Evolutionary conservation across 495 filamentous ascomycete species (phyloP).

Genomic region (Trichoderma orchidacearum): DNA sequence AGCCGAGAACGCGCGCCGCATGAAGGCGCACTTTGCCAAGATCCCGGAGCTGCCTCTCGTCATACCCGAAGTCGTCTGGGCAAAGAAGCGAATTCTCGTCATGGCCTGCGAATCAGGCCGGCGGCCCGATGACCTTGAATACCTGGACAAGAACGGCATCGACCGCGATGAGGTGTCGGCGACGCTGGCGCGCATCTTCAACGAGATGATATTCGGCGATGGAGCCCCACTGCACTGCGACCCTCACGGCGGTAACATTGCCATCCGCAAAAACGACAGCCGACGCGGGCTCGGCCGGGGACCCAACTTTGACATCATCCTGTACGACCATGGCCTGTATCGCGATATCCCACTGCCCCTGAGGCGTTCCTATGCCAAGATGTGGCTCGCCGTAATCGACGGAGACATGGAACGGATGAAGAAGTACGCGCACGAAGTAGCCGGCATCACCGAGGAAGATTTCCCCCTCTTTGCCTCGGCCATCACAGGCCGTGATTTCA

Average conservation of each 20-base stretch:
- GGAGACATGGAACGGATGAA: constrained; percentile 73
- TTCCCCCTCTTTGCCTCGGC: constrained; percentile 94
- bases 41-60: constrained; percentile 63
- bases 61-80: constrained; percentile 85
- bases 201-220: constrained; percentile 97
- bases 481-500: constrained; percentile 90
- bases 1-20: constrained; percentile 68
- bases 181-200: constrained; percentile 84
- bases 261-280: constrained; percentile 60
- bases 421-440: constrained; percentile 76
- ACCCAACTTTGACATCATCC: constrained; percentile 87
- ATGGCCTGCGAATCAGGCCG: constrained; percentile 88
- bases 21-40: constrained; percentile 60
- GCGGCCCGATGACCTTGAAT: constrained; percentile 81
- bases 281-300: constrained; percentile 27
- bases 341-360: constrained; percentile 72
- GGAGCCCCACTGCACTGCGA: constrained; percentile 90
- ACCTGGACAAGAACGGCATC: constrained; percentile 72
- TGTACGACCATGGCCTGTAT: constrained; percentile 98
- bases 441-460: constrained; percentile 78
- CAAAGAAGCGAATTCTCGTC: constrained; percentile 75
- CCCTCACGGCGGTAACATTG: constrained; percentile 94
- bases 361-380: constrained; percentile 81
- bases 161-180: constrained; percentile 95
- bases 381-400: constrained; percentile 94